Base-by-base conservation (phyloP, 305 asterid genomes). In the Withania somnifera region DNA sequence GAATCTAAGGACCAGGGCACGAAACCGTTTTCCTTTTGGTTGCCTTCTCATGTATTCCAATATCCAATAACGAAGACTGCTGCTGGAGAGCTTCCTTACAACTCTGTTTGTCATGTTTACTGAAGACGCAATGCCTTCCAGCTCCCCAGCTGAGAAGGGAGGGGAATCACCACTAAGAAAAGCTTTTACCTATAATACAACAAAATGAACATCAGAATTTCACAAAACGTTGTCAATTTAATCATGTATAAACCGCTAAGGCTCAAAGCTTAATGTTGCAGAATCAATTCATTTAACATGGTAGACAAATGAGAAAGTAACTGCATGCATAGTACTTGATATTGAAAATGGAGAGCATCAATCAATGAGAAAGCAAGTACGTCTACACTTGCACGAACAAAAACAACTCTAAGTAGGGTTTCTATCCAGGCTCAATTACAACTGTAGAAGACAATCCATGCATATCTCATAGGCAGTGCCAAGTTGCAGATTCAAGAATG, bases 61-160 rank as follows among this genome's bases (percentile, higher is more conserved):
- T 79, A 90, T 88, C 99, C 99, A 95, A 85, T 95, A 95, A 36
- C 98, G 90, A 57, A 93, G 92, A 87, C 94, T 91, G 93, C 86
- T 93, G 81, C 87, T 87, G 87, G 92, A 89, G 84, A 96, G 92
- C 92, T 79, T 92, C 85, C 87, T 90, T 83, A 86, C 92, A 20
- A 93, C 78, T 88, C 94, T 89, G 68, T 79, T 80, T 67, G 88
- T 90, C 95, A 91, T 91, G 89, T 89, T 94, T 58, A 94, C 92
- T 81, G 89, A 14, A 61, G 98, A 91, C 60, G 95, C 92, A 51
- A 96, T 92, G 80, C 97, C 97, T 90, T 96, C 98, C 83, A 96
- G 86, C 89, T 92, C 93, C 73, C 98, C 98, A 51, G 95, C 89
- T 42, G 98, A 88, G 91, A 93, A 91, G 84, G 98, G 97, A 88